Base-by-base conservation (phyloP, 75 land plant genomes). In the Larix kaempferi region DNA sequence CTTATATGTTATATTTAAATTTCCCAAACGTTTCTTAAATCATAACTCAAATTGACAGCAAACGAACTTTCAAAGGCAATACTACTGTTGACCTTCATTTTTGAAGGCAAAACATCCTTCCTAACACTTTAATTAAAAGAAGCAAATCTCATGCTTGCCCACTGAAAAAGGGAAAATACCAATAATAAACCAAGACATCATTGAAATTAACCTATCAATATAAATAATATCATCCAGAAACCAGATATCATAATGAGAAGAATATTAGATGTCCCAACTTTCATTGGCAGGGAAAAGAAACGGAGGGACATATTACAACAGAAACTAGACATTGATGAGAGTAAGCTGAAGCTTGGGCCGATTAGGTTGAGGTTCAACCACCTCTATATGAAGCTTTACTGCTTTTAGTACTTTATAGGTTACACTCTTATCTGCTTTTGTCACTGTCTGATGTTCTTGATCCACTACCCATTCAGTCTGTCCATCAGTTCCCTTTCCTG, bases 321-420 rank as follows among this genome's bases (percentile, higher is more conserved):
- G 59, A 78, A 23, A n/a, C 58, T 80, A 78, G 23, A 35, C 55
- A 19, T 69, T 69, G 52, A 84, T 66, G 58, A 95, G 91, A 57
- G 95, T 92, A 55, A 96, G 91, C 66, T 96, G 84, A 55, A 96
- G 90, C 84, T 96, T 96, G 4, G 95, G 91, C 74, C 99, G 76
- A 80, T 94, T 87, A 16, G 99, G 95, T 58, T 94, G 98, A 3
- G 93, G 95, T 78, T 94, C 98, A 52, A 94, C 95, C 29, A 96
- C 99, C 83, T 94, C 93, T 84, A 96, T 76, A 72, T 89, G 99
- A 82, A 92, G 83, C 59, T 33, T 81, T 17, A 92, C 91, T 10
- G 89, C 79, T 57, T 92, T 89, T 63, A 96, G 81, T 71, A 94
- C 84, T 59, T 79, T 83, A 78, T 86, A 94, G 26, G 76, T 74